Evolutionary conservation across 345 rosid species (phyloP).

Genomic region (Eutrema japonicum): DNA sequence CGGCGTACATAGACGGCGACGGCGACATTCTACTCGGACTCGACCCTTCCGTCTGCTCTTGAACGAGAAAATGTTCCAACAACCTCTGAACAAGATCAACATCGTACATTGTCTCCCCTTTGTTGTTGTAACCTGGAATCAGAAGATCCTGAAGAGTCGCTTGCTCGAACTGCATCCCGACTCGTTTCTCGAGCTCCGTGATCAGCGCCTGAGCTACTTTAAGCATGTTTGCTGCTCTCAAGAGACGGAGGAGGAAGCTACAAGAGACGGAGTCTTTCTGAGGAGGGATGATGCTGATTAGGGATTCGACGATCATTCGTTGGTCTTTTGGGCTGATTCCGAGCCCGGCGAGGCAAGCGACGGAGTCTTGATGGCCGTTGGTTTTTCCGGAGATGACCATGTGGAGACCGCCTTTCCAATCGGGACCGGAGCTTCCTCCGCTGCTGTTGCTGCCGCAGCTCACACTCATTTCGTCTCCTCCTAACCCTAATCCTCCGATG

Average conservation of each 20-base stretch:
- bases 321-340: conserved; percentile 72
- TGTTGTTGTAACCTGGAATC: conserved; percentile 65
- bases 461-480: conserved; percentile 64
- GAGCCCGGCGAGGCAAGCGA: conserved; percentile 34
- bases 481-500: conserved; percentile 41
- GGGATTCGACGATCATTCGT: conserved; percentile 83
- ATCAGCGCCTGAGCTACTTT: conserved; percentile 91
- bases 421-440: conserved; percentile 51
- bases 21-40: conserved; percentile 72
- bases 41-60: conserved; percentile 81
- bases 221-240: conserved; percentile 79
- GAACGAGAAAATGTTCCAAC: conserved; percentile 91
- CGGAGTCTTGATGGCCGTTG: conserved; percentile 54
- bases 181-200: conserved; percentile 89
- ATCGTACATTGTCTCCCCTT: conserved; percentile 74
- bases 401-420: conserved; percentile 93
- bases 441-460: conserved; percentile 59
- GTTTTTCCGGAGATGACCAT: conserved; percentile 70
- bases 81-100: conserved; percentile 95
- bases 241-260: conserved; percentile 84
- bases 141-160: conserved; percentile 85
- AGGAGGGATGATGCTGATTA: conserved; percentile 89
- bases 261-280: conserved; percentile 88
- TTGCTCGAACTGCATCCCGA: conserved; percentile 97
- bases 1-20: conserved; percentile 47